Evolutionary conservation across 176 grass and related monocot genomes (phyloP).

Genomic region (Zoysia japonica): DNA sequence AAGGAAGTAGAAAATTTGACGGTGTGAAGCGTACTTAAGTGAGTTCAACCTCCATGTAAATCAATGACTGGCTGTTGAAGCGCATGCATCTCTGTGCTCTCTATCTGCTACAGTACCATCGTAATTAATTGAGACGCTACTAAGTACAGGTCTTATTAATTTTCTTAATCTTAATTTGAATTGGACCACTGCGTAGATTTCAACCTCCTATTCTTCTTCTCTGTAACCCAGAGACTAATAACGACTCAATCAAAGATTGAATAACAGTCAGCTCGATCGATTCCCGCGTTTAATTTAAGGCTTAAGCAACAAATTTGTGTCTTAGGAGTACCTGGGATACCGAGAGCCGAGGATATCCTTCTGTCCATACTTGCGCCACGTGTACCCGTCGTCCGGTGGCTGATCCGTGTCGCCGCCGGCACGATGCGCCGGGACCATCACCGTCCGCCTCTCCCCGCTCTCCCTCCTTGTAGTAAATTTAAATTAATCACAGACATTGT

Average conservation of each 20-base stretch:
- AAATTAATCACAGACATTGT: not conserved
- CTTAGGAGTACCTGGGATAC: conserved; percentile 60
- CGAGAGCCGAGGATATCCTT: conserved; percentile 72
- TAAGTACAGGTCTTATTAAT: too few species aligned
- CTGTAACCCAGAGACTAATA: not conserved
- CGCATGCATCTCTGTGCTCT: not conserved
- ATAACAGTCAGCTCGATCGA: not conserved
- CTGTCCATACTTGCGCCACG: conserved; percentile 93
- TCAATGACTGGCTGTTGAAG: too few species aligned
- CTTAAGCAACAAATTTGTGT: not conserved
- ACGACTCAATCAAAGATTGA: not conserved
- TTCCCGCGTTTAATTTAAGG: not conserved
- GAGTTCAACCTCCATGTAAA: not conserved
- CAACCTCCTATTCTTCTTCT: not conserved
- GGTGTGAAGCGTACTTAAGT: conserved; percentile 13
- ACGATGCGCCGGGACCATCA: conserved; percentile 44
- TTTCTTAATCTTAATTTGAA: too few species aligned
- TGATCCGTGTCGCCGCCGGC: conserved; percentile 61
- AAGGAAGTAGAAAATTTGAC: too few species aligned
- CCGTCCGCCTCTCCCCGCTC: conserved; percentile 29
- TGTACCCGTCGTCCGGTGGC: conserved; percentile 87
- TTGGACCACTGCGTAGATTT: too few species aligned
- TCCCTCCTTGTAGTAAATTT: conserved; percentile 48
- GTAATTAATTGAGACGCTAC: too few species aligned
- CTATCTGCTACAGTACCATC: too few species aligned